These are phyloP conservation scores for Galerina sulciceps DNA, from an alignment of 768 basidiomycete genomes.

Conservation along the genomic window DNA sequence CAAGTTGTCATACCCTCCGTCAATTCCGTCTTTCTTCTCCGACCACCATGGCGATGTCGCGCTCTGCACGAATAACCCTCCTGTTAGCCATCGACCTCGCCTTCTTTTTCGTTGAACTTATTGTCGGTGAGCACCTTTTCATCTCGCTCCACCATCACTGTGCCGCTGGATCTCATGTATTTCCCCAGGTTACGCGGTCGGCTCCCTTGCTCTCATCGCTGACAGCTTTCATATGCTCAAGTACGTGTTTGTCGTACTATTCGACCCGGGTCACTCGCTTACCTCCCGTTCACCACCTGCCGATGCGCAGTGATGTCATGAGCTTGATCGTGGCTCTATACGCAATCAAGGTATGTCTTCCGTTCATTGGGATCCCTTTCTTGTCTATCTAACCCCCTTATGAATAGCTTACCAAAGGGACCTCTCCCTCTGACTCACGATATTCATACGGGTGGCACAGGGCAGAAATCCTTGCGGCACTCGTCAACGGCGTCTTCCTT, in stretches of 20 bases:
- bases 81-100: constrained; percentile 83
- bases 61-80: constrained; percentile 73
- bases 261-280: background rate
- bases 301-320: constrained; percentile 82
- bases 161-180: constrained; percentile 10
- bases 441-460: constrained; percentile 99
- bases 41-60: constrained; percentile 51
- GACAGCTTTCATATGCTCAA: constrained; percentile 99
- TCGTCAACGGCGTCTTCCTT: constrained; percentile 96
- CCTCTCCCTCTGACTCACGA: constrained; percentile 62
- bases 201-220: constrained; percentile 92
- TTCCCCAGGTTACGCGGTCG: constrained; percentile 85
- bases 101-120: constrained; percentile 88
- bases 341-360: constrained; percentile 49
- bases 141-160: background rate
- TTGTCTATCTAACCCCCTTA: background rate
- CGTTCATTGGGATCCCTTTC: background rate
- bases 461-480: constrained; percentile 93
- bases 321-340: constrained; percentile 94
- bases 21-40: constrained; percentile 1
- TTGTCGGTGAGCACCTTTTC: constrained; percentile 58
- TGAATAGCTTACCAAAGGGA: constrained; percentile 61
- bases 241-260: constrained; percentile 46
- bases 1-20: no score
- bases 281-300: constrained; percentile 5